phyloP scores from a whole-genome alignment of 345 rosid genomes.

The Brassica carinata region DNA sequence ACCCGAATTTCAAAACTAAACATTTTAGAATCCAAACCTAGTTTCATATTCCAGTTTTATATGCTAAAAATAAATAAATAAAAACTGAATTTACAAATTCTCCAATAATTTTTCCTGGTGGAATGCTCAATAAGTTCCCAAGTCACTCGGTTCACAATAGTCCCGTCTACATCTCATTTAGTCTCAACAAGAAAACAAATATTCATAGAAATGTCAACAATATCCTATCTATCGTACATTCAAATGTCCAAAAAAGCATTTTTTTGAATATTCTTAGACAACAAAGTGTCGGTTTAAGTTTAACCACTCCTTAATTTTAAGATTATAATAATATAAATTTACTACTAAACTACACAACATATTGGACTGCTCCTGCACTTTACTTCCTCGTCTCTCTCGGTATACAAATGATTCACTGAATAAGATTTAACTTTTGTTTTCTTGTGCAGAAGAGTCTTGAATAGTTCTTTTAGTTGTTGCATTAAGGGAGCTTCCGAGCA shows the following conservation, averaged over 20 bases:
- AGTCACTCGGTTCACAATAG: conserved; percentile 15
- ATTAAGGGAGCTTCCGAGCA: conserved; percentile 53
- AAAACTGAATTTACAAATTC: neutral
- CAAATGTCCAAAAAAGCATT: neutral
- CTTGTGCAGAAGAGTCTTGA: conserved; percentile 19
- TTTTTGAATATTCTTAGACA: too few species aligned
- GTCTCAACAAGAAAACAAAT: conserved; percentile 24
- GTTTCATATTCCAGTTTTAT: neutral
- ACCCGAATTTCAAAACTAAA: too few species aligned
- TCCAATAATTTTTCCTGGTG: neutral
- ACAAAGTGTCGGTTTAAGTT: too few species aligned
- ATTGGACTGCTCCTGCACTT: too few species aligned
- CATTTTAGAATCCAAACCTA: too few species aligned
- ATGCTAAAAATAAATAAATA: neutral
- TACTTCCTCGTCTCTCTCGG: too few species aligned
- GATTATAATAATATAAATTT: too few species aligned
- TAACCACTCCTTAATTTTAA: too few species aligned
- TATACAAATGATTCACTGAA: too few species aligned
- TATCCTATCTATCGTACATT: conserved; percentile 30
- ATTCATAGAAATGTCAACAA: conserved; percentile 27
- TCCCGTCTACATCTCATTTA: conserved; percentile 19
- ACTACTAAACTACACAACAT: too few species aligned
- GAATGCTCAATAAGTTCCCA: conserved; percentile 9
- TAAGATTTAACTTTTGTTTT: neutral
- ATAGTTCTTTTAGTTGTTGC: conserved; percentile 26